A percentile compares a stretch with the other conserved stretches of the same genome.
Evolutionary conservation across 2,329 filamentous ascomycete species (phyloP).

Genomic region (Xylaria polymorpha): DNA sequence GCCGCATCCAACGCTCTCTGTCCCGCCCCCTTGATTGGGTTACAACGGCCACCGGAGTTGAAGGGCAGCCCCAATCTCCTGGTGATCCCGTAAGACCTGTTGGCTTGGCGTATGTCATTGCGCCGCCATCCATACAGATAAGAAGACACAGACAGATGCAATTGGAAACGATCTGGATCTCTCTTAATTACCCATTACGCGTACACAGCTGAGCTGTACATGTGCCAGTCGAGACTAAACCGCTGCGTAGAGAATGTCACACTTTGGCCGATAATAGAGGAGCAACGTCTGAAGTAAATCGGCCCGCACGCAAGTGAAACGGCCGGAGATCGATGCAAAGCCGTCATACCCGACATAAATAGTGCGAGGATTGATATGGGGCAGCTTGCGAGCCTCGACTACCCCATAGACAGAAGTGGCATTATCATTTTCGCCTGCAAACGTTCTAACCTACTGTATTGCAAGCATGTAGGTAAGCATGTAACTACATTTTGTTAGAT

Average conservation of each 20-base stretch:
- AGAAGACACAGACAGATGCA: background rate
- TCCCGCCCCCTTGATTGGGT: constrained; percentile 6
- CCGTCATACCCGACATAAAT: background rate
- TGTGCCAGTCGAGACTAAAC: background rate
- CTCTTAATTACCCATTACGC: constrained; percentile 1
- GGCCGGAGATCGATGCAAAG: background rate
- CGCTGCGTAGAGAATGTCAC: background rate
- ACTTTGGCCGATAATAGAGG: background rate
- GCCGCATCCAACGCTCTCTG: constrained; percentile 4
- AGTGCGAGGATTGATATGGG: background rate
- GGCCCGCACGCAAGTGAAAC: background rate
- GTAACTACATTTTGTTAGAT: background rate
- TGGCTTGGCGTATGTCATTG: constrained; percentile 22
- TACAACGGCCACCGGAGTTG: constrained; percentile 1
- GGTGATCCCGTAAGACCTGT: constrained; percentile 15
- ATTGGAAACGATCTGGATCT: background rate
- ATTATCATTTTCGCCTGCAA: background rate
- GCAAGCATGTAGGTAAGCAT: too few relatives aligned
- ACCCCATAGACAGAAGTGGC: background rate
- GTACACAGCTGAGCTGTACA: background rate
- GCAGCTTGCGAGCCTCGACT: background rate
- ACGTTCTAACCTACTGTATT: background rate
- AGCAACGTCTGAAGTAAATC: background rate
- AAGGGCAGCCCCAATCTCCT: background rate
- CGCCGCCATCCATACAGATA: background rate